phyloP scores from a whole-genome alignment of 257 asterid species.

The Ilex asprella region DNA sequence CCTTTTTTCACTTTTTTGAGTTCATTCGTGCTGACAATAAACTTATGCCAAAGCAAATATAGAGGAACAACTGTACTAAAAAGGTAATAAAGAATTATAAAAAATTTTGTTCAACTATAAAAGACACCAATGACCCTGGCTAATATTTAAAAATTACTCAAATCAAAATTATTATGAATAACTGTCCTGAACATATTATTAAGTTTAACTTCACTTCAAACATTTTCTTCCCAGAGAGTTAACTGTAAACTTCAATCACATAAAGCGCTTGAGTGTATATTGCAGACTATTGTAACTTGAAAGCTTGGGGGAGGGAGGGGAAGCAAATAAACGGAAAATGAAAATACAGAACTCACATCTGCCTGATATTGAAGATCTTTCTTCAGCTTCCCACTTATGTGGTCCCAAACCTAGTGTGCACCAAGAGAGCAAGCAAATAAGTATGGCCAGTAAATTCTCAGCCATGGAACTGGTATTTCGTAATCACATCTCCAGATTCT shows the following conservation, averaged over 20 bases:
- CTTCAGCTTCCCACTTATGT: slow-evolving; percentile 87
- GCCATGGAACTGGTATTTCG: slow-evolving; percentile 6
- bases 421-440: slow-evolving; percentile 18
- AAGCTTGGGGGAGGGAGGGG: not conserved
- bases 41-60: too few relatives aligned
- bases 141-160: too few relatives aligned
- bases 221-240: not conserved
- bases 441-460: not conserved
- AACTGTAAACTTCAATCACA: not conserved
- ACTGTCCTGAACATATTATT: too few relatives aligned
- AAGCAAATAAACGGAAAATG: not conserved
- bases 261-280: not conserved
- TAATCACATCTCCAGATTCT: slow-evolving; percentile 1
- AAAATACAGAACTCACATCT: slow-evolving; percentile 54
- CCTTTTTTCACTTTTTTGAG: too few relatives aligned
- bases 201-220: too few relatives aligned
- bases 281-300: not conserved
- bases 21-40: too few relatives aligned
- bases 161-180: too few relatives aligned
- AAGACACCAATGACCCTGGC: too few relatives aligned
- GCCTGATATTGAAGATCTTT: slow-evolving; percentile 99
- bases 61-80: too few relatives aligned
- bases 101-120: too few relatives aligned
- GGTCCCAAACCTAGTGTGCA: slow-evolving; percentile 83
- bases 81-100: too few relatives aligned